A percentile compares a stretch with the other conserved stretches of the same genome.
Conservation (phyloP, 371 early-diverging fungal genomes). For the Mucor racemosus region DNA sequence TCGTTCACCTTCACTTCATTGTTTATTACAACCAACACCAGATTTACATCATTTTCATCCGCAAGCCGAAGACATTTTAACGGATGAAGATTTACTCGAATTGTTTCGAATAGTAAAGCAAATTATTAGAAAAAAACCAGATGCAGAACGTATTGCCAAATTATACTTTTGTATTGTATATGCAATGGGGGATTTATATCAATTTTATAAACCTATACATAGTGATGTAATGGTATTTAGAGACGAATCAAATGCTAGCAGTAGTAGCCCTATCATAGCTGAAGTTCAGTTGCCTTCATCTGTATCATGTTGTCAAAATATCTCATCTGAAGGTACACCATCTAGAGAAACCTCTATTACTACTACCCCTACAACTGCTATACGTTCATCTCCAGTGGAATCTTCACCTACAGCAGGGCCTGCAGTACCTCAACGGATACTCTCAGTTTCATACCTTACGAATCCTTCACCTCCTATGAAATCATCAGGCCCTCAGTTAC, state of each 20-base stretch:
- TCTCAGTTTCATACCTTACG: conserved; percentile 44
- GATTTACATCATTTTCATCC: conserved; percentile 28
- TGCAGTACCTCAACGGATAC: conserved; percentile 24
- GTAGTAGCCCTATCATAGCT: neutral
- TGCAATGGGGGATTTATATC: conserved; percentile 47
- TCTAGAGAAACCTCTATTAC: conserved; percentile 1
- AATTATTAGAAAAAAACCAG: conserved; percentile 41
- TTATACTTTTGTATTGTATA: conserved; percentile 52
- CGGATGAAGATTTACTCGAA: conserved; percentile 50
- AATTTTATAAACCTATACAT: conserved; percentile 43
- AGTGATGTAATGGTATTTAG: conserved; percentile 39
- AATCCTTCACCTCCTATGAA: conserved; percentile 12
- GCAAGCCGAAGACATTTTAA: conserved; percentile 54
- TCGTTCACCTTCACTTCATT: conserved; percentile 5
- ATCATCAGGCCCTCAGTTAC: conserved; percentile 3
- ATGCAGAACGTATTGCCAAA: conserved; percentile 46
- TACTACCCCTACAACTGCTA: neutral
- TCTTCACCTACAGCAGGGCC: neutral
- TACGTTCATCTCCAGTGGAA: neutral
- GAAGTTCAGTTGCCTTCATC: conserved; percentile 23
- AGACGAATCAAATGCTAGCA: conserved; percentile 22
- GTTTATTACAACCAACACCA: conserved; percentile 12
- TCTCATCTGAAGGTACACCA: conserved; percentile 9
- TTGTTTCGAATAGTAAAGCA: conserved; percentile 52
- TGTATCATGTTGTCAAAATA: conserved; percentile 21